Conservation (phyloP, 495 filamentous ascomycete species). For the Tuber melanosporum region DNA sequence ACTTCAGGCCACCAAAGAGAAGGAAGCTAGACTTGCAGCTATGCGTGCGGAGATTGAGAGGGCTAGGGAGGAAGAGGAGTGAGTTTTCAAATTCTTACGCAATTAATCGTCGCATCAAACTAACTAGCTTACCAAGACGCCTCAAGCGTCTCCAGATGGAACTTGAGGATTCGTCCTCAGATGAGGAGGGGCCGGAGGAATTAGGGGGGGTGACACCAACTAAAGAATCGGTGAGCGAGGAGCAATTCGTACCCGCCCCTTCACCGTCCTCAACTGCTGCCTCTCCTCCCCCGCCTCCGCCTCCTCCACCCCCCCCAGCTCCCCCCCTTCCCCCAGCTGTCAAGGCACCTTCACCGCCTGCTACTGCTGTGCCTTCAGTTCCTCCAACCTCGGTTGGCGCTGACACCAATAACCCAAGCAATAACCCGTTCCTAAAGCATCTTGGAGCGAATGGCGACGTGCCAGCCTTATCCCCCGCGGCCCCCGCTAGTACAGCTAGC, state of each 20-base stretch:
- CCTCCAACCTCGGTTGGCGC: constrained; percentile 46
- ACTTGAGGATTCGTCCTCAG: constrained; percentile 71
- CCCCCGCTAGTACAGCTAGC: constrained; percentile 26
- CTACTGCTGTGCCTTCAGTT: constrained; percentile 45
- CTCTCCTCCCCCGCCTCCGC: constrained; percentile 34
- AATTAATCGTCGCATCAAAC: neutral
- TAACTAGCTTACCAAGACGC: constrained; percentile 27
- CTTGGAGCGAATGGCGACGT: constrained; percentile 48
- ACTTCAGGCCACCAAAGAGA: constrained; percentile 75
- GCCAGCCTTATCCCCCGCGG: constrained; percentile 43
- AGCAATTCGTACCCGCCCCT: constrained; percentile 38
- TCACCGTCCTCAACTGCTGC: constrained; percentile 41
- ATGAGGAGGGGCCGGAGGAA: constrained; percentile 77
- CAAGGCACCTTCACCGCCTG: constrained; percentile 47
- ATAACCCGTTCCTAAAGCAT: constrained; percentile 69
- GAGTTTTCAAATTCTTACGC: constrained; percentile 9
- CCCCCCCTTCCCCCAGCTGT: constrained; percentile 47
- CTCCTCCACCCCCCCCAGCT: constrained; percentile 46
- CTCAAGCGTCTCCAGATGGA: constrained; percentile 65
- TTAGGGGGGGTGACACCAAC: constrained; percentile 45
- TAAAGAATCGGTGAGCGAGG: constrained; percentile 30
- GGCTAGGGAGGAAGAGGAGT: constrained; percentile 70
- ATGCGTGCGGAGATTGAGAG: constrained; percentile 90
- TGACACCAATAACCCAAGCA: constrained; percentile 40
- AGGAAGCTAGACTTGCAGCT: constrained; percentile 74